Evolutionary conservation across 2,329 filamentous ascomycete species (phyloP), one percentile per base, ranked within the genome.

Genomic region (Spiromastix sp.): DNA sequence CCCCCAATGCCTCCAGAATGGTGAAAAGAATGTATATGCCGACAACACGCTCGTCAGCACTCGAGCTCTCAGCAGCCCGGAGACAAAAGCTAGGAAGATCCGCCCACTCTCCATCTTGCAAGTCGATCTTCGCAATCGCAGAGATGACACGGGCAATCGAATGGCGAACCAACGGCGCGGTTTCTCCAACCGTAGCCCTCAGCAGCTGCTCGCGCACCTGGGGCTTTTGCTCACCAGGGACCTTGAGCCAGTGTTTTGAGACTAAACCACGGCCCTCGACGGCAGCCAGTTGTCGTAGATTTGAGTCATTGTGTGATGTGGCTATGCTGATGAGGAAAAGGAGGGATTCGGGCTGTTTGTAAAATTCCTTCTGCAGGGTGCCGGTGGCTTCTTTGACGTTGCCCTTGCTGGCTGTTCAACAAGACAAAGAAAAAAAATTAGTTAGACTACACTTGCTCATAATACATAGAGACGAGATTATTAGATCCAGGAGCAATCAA

Each of bases 11-110:
- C 66, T 98, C 91, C 8, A 96, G 71, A 30, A 95, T 78, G 42
- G 85, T 89, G 66, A 80, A 95, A 46, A 96, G 79, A 49, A 96
- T 86, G 66, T 91, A 96, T 45, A 89, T 81, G 45, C 83, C 86
- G 26, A 95, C 84, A 57, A 93, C 86, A 47, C 91, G 81, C 59
- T 93, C 84, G 42, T 77, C 71, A 34, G 84, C 79, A 42, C 79
- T 79, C 41, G 72, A 66, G 56, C 78, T 87, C 48, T 74, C 82
- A 48, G 83, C 80, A 42, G 91, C 83, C 55, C 82, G 81, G 42
- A 85, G 73, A 35, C 96, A 74, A 48, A 82, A 74, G 45, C 78
- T 76, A 34, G 93, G 77, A 40, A 96, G 75, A 39, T 93, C 82
- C 18, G 66, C 66, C 85, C 85, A 93, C 60, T 93, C 78, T 45